phyloP scores from a whole-genome alignment of 1,284 basidiomycete species.

The Cryptococcus hybrid region DNA sequence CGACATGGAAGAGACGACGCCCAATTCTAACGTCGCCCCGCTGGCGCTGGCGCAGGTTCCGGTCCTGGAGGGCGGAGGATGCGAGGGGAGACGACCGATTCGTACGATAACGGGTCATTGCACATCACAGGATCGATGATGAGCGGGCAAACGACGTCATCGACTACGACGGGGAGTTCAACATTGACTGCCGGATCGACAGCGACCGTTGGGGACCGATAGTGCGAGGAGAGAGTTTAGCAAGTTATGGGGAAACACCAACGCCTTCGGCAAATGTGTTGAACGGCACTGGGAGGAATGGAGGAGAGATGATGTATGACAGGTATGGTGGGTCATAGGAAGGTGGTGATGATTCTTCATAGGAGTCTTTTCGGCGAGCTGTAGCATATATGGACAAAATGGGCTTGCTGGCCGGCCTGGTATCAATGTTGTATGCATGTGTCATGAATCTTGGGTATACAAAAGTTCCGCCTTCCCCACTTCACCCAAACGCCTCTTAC shows the following conservation, averaged over 20 bases:
- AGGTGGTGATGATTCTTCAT: too few species aligned
- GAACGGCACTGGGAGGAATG: slow-evolving; percentile 1
- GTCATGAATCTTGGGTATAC: too few species aligned
- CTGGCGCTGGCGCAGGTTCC: too few species aligned
- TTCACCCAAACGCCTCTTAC: slow-evolving; percentile 15
- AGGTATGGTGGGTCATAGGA: neutral
- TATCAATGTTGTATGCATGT: too few species aligned
- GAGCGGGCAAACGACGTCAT: neutral
- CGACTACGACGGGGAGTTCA: slow-evolving; percentile 1
- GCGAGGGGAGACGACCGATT: slow-evolving; percentile 7
- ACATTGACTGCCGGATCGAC: slow-evolving; percentile 9
- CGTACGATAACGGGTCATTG: neutral
- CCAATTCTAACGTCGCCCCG: too few species aligned
- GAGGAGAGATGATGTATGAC: slow-evolving; percentile 10
- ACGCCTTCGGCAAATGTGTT: slow-evolving; percentile 9
- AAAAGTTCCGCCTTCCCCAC: too few species aligned
- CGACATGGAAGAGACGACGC: slow-evolving; percentile 18
- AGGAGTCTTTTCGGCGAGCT: neutral
- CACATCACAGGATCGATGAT: slow-evolving; percentile 3
- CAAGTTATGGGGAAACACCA: slow-evolving; percentile 22
- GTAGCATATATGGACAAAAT: neutral
- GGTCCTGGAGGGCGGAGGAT: slow-evolving; percentile 3
- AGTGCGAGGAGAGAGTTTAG: slow-evolving; percentile 3
- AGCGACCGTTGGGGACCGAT: slow-evolving; percentile 13
- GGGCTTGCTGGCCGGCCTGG: too few species aligned